A percentile compares a stretch with the other conserved stretches of the same genome.
phyloP scores from a whole-genome alignment of 768 basidiomycete species.

The Podaxis mareebaensis region DNA sequence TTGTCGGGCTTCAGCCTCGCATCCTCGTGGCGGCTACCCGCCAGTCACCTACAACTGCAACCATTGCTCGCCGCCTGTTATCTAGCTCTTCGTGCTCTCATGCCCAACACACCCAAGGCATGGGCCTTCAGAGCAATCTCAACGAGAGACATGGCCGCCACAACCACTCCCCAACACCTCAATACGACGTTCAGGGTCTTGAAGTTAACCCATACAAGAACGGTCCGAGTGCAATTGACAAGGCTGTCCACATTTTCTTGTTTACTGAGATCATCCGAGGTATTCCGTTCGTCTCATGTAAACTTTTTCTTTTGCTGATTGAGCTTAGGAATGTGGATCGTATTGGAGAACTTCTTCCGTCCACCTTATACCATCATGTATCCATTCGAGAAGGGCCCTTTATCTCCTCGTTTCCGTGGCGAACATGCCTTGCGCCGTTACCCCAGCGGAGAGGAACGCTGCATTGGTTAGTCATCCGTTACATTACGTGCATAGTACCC shows the following conservation, averaged over 20 bases:
- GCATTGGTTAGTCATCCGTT: slow-evolving; percentile 74
- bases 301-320: slow-evolving; percentile 17
- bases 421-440: slow-evolving; percentile 97
- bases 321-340: slow-evolving; percentile 92
- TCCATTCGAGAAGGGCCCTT: slow-evolving; percentile 96
- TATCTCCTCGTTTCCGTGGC: slow-evolving; percentile 97
- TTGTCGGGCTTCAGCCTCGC: slow-evolving; percentile 54
- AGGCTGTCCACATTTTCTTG: slow-evolving; percentile 96
- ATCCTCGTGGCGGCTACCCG: slow-evolving; percentile 34
- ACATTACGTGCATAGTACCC: not conserved
- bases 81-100: slow-evolving; percentile 42
- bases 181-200: slow-evolving; percentile 46
- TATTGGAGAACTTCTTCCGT: slow-evolving; percentile 87
- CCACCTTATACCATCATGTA: slow-evolving; percentile 99
- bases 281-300: slow-evolving; percentile 28
- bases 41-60: slow-evolving; percentile 31
- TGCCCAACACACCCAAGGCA: slow-evolving; percentile 37
- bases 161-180: slow-evolving; percentile 21
- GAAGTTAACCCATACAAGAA: slow-evolving; percentile 68
- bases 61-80: slow-evolving; percentile 52
- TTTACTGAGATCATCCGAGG: slow-evolving; percentile 98
- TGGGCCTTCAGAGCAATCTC: slow-evolving; percentile 38
- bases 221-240: slow-evolving; percentile 91
- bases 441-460: slow-evolving; percentile 97
- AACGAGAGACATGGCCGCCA: slow-evolving; percentile 31